Base-by-base conservation (phyloP, 1,284 basidiomycete species). In the Leccinum angustisporum region DNA sequence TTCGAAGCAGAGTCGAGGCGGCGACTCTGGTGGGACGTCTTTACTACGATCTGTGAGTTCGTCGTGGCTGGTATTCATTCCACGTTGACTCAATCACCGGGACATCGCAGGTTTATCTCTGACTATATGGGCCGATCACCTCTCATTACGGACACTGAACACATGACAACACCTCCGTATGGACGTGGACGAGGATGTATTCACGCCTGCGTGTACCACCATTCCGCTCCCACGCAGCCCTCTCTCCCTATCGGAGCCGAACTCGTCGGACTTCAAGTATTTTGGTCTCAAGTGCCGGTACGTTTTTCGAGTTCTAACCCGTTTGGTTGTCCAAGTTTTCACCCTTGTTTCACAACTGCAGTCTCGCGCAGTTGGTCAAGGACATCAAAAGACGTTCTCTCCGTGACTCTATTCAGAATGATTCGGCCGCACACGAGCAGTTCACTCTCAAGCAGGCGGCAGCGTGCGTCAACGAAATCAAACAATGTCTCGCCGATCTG, bases 21-120 rank as follows among this genome's bases (percentile, higher is more conserved):
- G 62, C 77, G 85, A 67, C 71, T 89, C 2, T 90, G 89, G 87
- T 91, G 90, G 89, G 86, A 89, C 61, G 78, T 90, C 10, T 82
- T 84, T 70, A 83, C 72, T 88, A 86, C 70, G 89, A 91, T 70
- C 72, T 85, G 89, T 90, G 70, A 70, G 86, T 82, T 57, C 52
- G 57, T 65, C 61, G 18, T 52, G 30, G 48, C 56, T 27, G 14
- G 50, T 18, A 59, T 55, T 57, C 54, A 56, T 54, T 48, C 46
- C 34, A 57, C 33, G 14, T 46, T 46, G 18, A 2, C 56, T 66
- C 51, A 65, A 57, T 63, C 60, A 56, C 54, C 27, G 54, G 58
- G 31, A 62, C 38, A 36, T 53, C 56, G 30, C 63, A 91, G 89
- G 63, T 88, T 90, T 70, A 79, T 87, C 34, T 86, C 89, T 4